Conservation (phyloP, 352 stramenopile species). For the Phytophthora sansomeana region DNA sequence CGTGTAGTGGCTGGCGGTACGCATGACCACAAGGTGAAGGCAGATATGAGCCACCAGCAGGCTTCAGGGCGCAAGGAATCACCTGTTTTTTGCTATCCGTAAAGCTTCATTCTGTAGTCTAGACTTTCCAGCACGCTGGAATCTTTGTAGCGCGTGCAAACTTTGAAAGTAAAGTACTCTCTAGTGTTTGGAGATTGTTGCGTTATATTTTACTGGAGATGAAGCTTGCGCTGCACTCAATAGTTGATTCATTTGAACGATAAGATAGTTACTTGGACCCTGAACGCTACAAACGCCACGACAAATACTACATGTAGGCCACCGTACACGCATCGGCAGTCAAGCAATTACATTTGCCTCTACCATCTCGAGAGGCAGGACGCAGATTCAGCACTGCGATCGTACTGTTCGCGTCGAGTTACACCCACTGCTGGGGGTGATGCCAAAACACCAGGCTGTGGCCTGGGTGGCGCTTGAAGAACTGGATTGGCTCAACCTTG, state of each 20-base stretch:
- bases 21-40: slow-evolving; percentile 11
- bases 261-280: not conserved
- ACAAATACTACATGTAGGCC: slow-evolving; percentile 24
- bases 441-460: slow-evolving; percentile 25
- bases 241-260: slow-evolving; percentile 17
- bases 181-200: too few species aligned
- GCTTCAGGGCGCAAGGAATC: slow-evolving; percentile 1
- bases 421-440: slow-evolving; percentile 35
- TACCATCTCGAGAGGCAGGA: not conserved
- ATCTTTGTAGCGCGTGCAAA: not conserved
- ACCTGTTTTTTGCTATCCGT: not conserved
- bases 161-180: not conserved
- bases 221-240: not conserved
- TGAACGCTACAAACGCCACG: slow-evolving; percentile 9
- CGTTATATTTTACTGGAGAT: too few species aligned
- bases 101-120: not conserved
- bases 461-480: slow-evolving; percentile 55
- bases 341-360: not conserved
- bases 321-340: slow-evolving; percentile 5
- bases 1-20: not conserved
- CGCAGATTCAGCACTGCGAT: slow-evolving; percentile 20
- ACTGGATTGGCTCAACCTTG: slow-evolving; percentile 71
- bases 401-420: slow-evolving; percentile 11
- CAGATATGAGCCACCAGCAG: slow-evolving; percentile 17
- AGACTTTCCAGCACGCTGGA: not conserved